Base-by-base conservation (phyloP, 371 early-diverging fungal genomes). In the Choanephora cucurbitarum region DNA sequence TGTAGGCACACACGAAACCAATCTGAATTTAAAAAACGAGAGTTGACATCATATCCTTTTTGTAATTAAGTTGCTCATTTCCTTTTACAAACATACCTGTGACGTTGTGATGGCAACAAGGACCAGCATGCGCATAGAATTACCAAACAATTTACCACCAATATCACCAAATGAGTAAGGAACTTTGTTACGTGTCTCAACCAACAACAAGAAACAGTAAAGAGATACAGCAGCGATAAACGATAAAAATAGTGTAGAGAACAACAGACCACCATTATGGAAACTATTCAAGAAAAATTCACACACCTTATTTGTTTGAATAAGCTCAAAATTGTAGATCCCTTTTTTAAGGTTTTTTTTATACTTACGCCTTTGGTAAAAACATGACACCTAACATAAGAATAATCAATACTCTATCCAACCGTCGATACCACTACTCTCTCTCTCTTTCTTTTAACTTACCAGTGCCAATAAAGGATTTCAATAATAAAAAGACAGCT, bases 1-100 rank as follows among this genome's bases (percentile, higher is more conserved):
- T 89, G 69, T 92, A 92, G 4, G 92, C 93, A 62, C 90, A 90
- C 18, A 88, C 86, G 72, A 94, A 94, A 0, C 94, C 94, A 45
- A 88, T 78, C 88, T 86, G 58, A 6, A 46, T 24, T 39, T 41
- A 48, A n/a, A 3, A 28, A 33, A 1, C 10, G 19, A 22, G 21
- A 17, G 46, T 18, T 34, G 7, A 18, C 11, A 37, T 28, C 5
- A 33, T 41, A 19, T 48, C 14, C 40, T 19, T 19, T 17, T 6
- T 24, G 14, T 14, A n/a, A n/a, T n/a, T n/a, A n/a, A n/a, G n/a
- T n/a, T n/a, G n/a, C 21, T 45, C n/a, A 15, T 18, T 55, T 40
- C n/a, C 8, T 15, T 9, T 24, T 52, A 51, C 33, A 53, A 63
- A 8, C 64, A 66, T 57, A 86, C 80, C 77, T 92, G 93, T 5